phyloP scores from a whole-genome alignment of 73 alveolate species.

The Symbiodinium natans region DNA sequence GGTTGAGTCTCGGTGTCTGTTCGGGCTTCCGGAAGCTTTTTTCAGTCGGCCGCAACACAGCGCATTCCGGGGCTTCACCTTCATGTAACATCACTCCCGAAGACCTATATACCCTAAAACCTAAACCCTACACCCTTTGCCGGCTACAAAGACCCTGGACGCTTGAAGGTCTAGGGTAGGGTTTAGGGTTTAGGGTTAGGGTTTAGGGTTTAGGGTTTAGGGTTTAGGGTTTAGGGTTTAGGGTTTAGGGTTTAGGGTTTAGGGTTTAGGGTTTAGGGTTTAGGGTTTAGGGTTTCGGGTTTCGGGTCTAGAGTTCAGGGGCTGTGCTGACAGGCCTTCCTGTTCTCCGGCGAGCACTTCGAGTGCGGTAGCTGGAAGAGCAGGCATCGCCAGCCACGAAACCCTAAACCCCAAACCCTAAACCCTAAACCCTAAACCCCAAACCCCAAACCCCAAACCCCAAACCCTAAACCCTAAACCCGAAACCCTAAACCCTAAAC shows the following conservation, averaged over 20 bases:
- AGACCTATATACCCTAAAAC: too few relatives aligned
- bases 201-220: neutral
- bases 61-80: too few relatives aligned
- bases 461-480: neutral
- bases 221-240: neutral
- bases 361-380: conserved; percentile 62
- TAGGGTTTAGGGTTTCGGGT: too few relatives aligned
- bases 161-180: neutral
- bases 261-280: too few relatives aligned
- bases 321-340: conserved; percentile 2
- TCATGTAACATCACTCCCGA: too few relatives aligned
- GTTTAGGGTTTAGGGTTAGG: neutral
- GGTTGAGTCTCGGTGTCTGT: too few relatives aligned
- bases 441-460: neutral
- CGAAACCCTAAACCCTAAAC: neutral
- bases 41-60: too few relatives aligned
- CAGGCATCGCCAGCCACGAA: neutral
- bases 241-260: conserved; percentile 1
- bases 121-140: too few relatives aligned
- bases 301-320: too few relatives aligned
- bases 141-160: too few relatives aligned
- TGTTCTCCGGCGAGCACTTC: conserved; percentile 71
- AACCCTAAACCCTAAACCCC: neutral
- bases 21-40: too few relatives aligned
- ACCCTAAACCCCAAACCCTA: neutral